Evolutionary conservation across 352 stramenopile species (phyloP).

Genomic region (Globisporangium spinosum): DNA sequence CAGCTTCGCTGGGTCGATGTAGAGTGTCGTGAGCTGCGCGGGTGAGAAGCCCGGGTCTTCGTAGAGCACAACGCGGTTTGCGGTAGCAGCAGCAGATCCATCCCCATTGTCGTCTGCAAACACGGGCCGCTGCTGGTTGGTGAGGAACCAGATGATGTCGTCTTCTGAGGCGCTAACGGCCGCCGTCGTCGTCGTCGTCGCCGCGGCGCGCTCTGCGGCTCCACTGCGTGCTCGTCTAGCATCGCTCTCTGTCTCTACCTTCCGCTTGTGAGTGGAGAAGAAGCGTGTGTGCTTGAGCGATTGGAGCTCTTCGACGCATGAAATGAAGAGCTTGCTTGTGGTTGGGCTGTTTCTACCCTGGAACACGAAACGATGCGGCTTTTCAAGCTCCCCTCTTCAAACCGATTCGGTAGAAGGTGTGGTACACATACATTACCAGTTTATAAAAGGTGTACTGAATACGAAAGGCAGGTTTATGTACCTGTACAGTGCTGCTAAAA

Average conservation of each 20-base stretch:
- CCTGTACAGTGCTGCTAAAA: background rate
- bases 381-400: background rate
- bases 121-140: slow-evolving; percentile 19
- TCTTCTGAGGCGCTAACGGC: slow-evolving; percentile 25
- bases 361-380: background rate
- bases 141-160: slow-evolving; percentile 41
- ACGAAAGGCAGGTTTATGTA: too few species aligned
- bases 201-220: background rate
- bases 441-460: too few species aligned
- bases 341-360: background rate
- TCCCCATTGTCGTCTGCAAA: slow-evolving; percentile 6
- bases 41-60: slow-evolving; percentile 59
- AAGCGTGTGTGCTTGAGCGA: too few species aligned
- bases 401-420: background rate
- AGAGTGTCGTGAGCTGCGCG: slow-evolving; percentile 41
- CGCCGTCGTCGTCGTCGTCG: background rate
- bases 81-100: background rate
- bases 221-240: slow-evolving; percentile 1
- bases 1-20: slow-evolving; percentile 48
- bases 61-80: slow-evolving; percentile 27
- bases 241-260: background rate
- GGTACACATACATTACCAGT: too few species aligned
- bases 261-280: background rate
- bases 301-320: background rate
- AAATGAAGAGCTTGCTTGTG: background rate